These are phyloP conservation scores for Basidioascus undulatus DNA, from an alignment of 768 basidiomycete species.

Conservation along the genomic window DNA sequence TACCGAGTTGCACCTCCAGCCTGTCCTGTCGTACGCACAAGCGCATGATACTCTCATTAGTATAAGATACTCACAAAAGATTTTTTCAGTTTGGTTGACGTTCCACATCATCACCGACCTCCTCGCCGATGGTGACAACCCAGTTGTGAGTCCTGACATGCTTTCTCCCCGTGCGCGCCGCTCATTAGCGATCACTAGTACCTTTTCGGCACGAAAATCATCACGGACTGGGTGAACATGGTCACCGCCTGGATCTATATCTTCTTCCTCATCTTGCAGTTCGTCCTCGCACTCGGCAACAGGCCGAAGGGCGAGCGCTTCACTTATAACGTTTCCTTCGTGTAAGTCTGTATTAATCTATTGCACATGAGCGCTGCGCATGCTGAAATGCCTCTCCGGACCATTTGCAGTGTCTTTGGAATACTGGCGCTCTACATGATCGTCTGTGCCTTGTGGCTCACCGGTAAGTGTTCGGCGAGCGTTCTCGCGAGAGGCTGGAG, in stretches of 20 bases:
- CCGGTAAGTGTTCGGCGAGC: too few species aligned
- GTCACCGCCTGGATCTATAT: conserved; percentile 70
- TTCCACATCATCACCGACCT: conserved; percentile 68
- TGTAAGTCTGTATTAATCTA: background rate
- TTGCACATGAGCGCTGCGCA: too few species aligned
- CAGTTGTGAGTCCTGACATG: conserved; percentile 29
- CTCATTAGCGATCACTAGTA: background rate
- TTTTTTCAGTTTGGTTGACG: conserved; percentile 91
- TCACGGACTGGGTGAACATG: conserved; percentile 65
- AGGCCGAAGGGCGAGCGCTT: conserved; percentile 68
- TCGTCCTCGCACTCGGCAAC: conserved; percentile 50
- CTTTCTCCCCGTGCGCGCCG: background rate
- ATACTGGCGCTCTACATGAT: conserved; percentile 61
- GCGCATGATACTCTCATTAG: too few species aligned
- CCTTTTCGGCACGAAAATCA: too few species aligned
- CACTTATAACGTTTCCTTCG: conserved; percentile 27
- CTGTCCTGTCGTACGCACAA: too few species aligned
- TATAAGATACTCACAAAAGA: too few species aligned
- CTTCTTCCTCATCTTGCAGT: conserved; percentile 58
- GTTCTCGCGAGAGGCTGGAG: too few species aligned
- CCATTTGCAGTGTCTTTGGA: conserved; percentile 77
- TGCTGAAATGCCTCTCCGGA: conserved; percentile 2
- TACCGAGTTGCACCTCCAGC: too few species aligned
- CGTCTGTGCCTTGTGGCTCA: conserved; percentile 23
- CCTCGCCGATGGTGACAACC: conserved; percentile 36